Evolutionary conservation across 495 filamentous ascomycete species (phyloP), one percentile per base, ranked within the genome.

Genomic region (Podospora conica): DNA sequence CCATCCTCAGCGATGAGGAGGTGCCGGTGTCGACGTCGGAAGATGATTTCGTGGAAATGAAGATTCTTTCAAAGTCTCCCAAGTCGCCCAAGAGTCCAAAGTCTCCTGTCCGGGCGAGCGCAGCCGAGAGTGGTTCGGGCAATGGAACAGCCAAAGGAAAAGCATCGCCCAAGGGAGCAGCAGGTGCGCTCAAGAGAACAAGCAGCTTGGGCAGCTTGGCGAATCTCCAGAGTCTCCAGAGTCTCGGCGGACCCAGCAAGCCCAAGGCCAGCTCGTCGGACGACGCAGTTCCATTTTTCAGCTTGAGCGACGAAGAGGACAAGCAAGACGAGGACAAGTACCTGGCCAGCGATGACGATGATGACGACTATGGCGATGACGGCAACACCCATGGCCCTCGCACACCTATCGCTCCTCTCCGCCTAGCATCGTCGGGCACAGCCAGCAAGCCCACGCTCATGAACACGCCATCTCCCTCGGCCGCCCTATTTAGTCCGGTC

Each of bases 281-380:
- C 6, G 68, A 63, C 24, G 68, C 69, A 11, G 72, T 72, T 15
- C 58, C 67, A 3, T 27, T 76, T 10, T 77, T 77, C 21, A 67
- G 73, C 22, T 63, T 77, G 11, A 72, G 75, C 18, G 70, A 73
- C n/a, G 72, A 68, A n/a, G 69, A 55, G 18, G 64, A 24, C 18
- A 24, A 23, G 28, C 12, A 66, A 12, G 29, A 31, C 22, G 54
- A 54, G n/a, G 20, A 3, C 3, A 65, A 59, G 21, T 65, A 9
- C 27, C n/a, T 61, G 27, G 71, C 73, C 15, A 71, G 71, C 57
- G 53, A 72, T 18, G 53, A 61, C 24, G 68, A 69, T 12, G 60
- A 66, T 15, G 69, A 78, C 15, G 66, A 60, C 31, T 68, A 73
- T 9, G 75, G 75, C n/a, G 70, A 72, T 12, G 71, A 68, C 15